These are phyloP conservation scores for Arthroderma sp. DNA, from an alignment of 2,329 filamentous ascomycete genomes.

Conservation along the genomic window DNA sequence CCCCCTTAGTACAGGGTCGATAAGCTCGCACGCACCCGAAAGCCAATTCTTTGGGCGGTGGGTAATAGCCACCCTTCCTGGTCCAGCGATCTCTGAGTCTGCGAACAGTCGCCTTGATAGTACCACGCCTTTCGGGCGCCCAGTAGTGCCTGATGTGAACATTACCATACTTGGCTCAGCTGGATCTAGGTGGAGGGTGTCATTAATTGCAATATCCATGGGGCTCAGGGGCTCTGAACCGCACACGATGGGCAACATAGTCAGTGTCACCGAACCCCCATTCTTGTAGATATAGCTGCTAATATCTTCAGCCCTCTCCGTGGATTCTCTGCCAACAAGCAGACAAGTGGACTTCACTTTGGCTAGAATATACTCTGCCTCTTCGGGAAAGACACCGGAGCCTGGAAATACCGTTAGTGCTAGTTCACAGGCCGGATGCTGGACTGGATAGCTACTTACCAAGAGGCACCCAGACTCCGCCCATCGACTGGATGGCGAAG, in stretches of 20 bases:
- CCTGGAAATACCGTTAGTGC: no score
- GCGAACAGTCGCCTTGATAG: no score
- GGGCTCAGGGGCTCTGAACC: no score
- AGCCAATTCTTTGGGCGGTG: no score
- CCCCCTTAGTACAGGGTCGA: no score
- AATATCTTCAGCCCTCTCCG: not conserved
- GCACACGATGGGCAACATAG: not conserved
- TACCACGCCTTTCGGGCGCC: not conserved
- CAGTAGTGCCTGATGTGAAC: not conserved
- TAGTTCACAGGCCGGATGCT: no score
- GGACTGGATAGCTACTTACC: no score
- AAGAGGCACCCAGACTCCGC: not conserved
- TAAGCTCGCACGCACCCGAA: no score
- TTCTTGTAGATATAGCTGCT: not conserved
- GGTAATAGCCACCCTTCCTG: no score
- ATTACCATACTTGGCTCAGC: not conserved
- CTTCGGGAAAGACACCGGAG: no score
- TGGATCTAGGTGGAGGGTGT: not conserved
- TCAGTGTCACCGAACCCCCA: not conserved
- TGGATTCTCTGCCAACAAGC: not conserved
- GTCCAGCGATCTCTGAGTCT: no score
- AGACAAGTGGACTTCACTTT: not conserved
- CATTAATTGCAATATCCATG: not conserved
- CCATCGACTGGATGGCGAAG: no score
- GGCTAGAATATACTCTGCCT: not conserved